Conservation (phyloP, 257 asterid species). For the Solanum phureja region DNA sequence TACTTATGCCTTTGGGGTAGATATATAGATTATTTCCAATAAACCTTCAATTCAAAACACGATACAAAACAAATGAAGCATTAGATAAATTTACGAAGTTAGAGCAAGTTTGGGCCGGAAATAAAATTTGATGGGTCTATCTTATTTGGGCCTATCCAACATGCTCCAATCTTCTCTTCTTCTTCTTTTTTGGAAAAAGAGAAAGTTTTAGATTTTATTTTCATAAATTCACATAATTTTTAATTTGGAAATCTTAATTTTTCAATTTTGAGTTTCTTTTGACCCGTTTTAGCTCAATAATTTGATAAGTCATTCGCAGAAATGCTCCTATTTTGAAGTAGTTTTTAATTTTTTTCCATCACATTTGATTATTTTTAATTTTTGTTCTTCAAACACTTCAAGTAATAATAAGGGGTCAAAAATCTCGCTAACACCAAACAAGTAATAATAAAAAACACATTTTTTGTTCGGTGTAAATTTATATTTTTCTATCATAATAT, state of each 20-base stretch:
- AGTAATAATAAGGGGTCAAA: background rate
- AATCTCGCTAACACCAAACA: background rate
- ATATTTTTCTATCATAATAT: background rate
- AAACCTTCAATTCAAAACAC: rapidly evolving
- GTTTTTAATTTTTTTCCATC: background rate
- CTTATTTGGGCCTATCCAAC: background rate
- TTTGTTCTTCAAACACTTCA: background rate
- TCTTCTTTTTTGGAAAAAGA: background rate
- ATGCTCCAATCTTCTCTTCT: background rate
- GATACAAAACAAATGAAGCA: no score
- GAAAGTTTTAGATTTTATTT: background rate
- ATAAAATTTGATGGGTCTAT: background rate
- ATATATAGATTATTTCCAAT: no score
- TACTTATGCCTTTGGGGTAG: no score
- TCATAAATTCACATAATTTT: background rate
- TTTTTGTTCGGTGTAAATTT: background rate
- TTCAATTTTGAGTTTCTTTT: background rate
- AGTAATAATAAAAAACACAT: background rate
- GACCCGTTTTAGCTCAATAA: background rate
- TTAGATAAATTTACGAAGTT: background rate
- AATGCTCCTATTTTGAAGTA: background rate
- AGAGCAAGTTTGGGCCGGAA: background rate
- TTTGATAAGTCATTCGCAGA: background rate
- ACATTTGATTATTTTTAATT: background rate
- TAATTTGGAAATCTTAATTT: background rate